Conservation (phyloP, 164 flowering plant species). For the Sextonia rubra region DNA sequence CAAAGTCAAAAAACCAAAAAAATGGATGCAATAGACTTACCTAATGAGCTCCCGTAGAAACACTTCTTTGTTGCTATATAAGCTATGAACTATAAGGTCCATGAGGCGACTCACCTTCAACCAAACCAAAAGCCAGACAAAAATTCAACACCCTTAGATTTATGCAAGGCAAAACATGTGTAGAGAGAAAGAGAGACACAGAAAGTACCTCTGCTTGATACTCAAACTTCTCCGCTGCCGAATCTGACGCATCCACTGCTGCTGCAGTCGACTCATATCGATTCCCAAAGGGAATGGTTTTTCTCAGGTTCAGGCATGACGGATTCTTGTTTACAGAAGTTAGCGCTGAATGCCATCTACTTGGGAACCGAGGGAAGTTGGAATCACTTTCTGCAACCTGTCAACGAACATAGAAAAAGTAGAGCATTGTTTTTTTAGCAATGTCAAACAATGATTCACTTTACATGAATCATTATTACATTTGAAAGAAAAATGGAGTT, state of each 20-base stretch:
- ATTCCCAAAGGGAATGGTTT: conserved; percentile 26
- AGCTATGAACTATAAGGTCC: conserved; percentile 95
- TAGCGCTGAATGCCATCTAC: conserved; percentile 47
- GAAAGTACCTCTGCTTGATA: conserved; percentile 90
- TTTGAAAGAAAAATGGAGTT: neutral
- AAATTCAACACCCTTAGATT: neutral
- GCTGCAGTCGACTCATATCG: conserved; percentile 79
- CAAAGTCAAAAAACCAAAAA: neutral
- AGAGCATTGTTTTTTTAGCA: neutral
- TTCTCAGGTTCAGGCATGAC: conserved; percentile 20
- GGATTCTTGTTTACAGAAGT: conserved; percentile 18
- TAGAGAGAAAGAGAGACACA: neutral
- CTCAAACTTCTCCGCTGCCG: conserved; percentile 74
- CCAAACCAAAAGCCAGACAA: conserved; percentile 1
- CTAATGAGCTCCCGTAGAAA: conserved; percentile 92
- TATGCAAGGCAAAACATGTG: neutral
- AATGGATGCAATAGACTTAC: conserved; percentile 19
- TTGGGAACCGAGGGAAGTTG: conserved; percentile 9
- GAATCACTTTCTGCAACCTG: conserved; percentile 37
- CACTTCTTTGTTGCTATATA: conserved; percentile 92
- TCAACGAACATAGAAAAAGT: neutral
- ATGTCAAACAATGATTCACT: too few species aligned
- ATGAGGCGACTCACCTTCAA: conserved; percentile 89
- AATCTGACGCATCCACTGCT: conserved; percentile 49
- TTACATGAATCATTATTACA: neutral